Percentiles rank a stretch among this genome's conserved stretches.
phyloP scores from a whole-genome alignment of 805 yeast species.

The Candida arabinofermentans region DNA sequence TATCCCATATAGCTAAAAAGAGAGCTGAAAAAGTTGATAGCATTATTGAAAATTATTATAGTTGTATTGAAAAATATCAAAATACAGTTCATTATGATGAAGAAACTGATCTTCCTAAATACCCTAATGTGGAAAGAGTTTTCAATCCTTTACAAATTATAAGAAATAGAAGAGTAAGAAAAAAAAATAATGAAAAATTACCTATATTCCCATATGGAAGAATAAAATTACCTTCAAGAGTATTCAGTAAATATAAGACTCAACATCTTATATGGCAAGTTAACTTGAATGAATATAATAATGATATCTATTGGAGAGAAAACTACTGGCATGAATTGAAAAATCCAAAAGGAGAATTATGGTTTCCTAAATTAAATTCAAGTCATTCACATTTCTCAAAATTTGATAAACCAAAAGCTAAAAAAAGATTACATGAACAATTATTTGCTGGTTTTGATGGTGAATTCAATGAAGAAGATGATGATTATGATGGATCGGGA shows the following conservation, averaged over 20 bases:
- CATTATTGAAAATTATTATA: constrained; percentile 47
- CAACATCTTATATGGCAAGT: constrained; percentile 58
- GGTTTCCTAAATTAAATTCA: constrained; percentile 41
- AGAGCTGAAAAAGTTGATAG: constrained; percentile 49
- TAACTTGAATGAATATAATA: constrained; percentile 52
- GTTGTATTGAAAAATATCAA: constrained; percentile 40
- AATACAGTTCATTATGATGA: constrained; percentile 26
- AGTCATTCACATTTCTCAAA: constrained; percentile 1
- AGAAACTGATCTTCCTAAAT: constrained; percentile 16
- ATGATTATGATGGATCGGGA: background rate
- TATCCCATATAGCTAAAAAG: constrained; percentile 36
- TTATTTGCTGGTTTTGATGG: constrained; percentile 27
- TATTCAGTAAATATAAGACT: constrained; percentile 46
- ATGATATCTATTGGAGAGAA: constrained; percentile 58
- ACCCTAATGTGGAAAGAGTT: constrained; percentile 57
- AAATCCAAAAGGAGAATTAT: constrained; percentile 41
- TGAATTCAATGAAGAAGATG: constrained; percentile 22
- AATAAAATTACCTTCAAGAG: constrained; percentile 62
- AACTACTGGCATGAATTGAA: constrained; percentile 50
- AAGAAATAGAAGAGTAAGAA: constrained; percentile 60
- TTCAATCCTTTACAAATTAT: constrained; percentile 84
- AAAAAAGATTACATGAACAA: constrained; percentile 23
- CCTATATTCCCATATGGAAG: constrained; percentile 41
- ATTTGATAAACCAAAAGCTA: constrained; percentile 6
- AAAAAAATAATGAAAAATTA: constrained; percentile 46